Evolutionary conservation across 2,329 filamentous ascomycete species (phyloP), one percentile per base, ranked within the genome.

Genomic region (Sphaerostilbella broomeana): DNA sequence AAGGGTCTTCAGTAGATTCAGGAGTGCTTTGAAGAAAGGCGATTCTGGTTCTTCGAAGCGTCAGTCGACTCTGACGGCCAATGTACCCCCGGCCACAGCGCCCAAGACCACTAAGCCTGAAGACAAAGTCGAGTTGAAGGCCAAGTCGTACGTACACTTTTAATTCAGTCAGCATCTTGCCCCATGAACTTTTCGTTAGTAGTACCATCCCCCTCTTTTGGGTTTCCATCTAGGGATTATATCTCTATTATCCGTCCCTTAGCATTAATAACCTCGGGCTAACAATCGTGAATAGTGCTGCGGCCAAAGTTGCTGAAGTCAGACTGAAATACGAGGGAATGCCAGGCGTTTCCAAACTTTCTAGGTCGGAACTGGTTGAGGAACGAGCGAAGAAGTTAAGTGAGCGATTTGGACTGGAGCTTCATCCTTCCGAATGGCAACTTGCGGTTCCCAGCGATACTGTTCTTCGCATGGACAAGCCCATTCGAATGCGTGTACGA

Each of bases 401-500:
- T 24, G 68, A 75, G 48, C 65, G 67, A 33, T 77, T 73, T 44
- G 75, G 75, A 19, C 55, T 78, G 37, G 71, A 75, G 48, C 69
- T 79, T 45, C 67, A 72, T 54, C 62, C 72, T 25, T 67, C 64
- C 46, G 70, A 75, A 47, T 74, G 73, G 66, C 64, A 75, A 47
- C 60, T 61, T 34, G 63, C 61, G 38, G 62, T 64, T 26, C 62
- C 63, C 40, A 68, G 70, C 45, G 74, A 76, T 35, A 69, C 73
- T 19, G 74, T 75, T 20, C 63, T 76, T 17, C 79, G 83, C 29
- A 73, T 85, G 39, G 79, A 86, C 59, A 87, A 85, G 66, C 75
- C 82, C 10, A 84, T 87, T 49, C 79, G 83, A 43, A 84, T 89
- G 75, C 79, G 84, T 38, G 76, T 88, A 38, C 83, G 85, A 58